A percentile compares a stretch with the other conserved stretches of the same genome.
phyloP scores from a whole-genome alignment of 2,329 filamentous ascomycete genomes.

The Phyllosticta capitalensis region DNA sequence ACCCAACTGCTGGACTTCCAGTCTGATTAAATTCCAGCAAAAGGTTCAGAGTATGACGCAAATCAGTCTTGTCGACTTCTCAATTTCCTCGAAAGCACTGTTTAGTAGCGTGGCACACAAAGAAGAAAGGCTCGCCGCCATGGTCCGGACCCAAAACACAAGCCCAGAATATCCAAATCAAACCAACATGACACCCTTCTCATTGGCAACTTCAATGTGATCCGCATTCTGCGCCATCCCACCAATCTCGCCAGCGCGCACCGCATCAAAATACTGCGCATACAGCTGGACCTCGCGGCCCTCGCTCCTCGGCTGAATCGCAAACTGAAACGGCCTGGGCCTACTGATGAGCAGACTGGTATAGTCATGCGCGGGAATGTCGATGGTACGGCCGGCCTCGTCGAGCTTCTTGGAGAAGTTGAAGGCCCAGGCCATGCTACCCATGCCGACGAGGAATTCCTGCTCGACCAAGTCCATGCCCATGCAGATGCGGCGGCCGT shows the following conservation, averaged over 20 bases:
- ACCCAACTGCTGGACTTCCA: too few species aligned
- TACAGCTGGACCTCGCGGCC: background rate
- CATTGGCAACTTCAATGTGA: background rate
- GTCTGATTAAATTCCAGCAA: too few species aligned
- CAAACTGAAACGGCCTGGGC: constrained; percentile 7
- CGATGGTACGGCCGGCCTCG: background rate
- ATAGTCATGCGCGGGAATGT: constrained; percentile 7
- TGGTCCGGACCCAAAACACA: background rate
- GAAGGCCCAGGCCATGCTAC: constrained; percentile 14
- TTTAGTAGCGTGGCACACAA: too few species aligned
- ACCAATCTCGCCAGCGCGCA: background rate
- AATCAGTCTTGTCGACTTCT: too few species aligned
- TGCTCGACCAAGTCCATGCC: constrained; percentile 16
- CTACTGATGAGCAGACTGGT: constrained; percentile 3
- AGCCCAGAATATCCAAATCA: too few species aligned
- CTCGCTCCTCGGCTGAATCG: background rate
- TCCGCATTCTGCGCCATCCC: background rate
- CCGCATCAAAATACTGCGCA: background rate
- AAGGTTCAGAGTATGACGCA: too few species aligned
- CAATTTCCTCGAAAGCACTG: too few species aligned
- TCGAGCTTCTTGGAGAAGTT: constrained; percentile 10
- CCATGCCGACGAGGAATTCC: constrained; percentile 11
- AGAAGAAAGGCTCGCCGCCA: background rate
- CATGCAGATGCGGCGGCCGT: constrained; percentile 39
- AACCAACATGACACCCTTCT: background rate